Base-by-base conservation (phyloP, 1,139 yeast genomes). In the Wickerhamomyces sp. region DNA sequence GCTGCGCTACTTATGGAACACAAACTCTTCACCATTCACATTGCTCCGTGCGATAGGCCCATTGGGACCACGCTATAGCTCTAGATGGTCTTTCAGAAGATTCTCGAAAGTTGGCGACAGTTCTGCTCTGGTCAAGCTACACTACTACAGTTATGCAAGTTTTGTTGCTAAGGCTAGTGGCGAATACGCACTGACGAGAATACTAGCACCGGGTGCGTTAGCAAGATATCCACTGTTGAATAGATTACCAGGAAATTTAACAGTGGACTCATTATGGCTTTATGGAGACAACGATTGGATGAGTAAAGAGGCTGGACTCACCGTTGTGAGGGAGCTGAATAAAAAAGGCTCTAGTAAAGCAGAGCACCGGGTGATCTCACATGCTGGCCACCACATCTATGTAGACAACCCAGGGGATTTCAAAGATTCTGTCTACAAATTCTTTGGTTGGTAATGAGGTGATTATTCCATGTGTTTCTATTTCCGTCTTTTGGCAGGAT, bases 211-310 rank as follows among this genome's bases (percentile, higher is more conserved):
- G 0, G 81, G 86, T 10, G 84, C 90, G 5, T 76, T 81, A 15
- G 89, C 92, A 15, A 76, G 84, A 48, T 73, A 78, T 62, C 96
- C 96, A 3, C 66, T 88, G 45, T 67, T 76, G 46, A 92, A 85
- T 54, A 75, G 86, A 42, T 67, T 83, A 30, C 87, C 49, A 2
- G 58, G 62, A 2, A 48, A 61, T 1, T 53, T 78, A 33, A 55
- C 64, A 28, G 68, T 70, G 21, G 74, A 77, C 24, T 68, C 77
- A 28, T 61, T 79, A 49, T 72, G 90, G 66, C 56, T 87, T 21
- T 89, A 88, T 57, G 97, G 97, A 0, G 82, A 84, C 49, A 74
- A 67, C 46, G 97, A 89, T 58, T 89, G 92, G 74, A 89, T 89
- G 96, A 85, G 86, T 55, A 69, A 75, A 12, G 78, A 74, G 39